These are phyloP conservation scores for Gamarada debralockiae DNA, from an alignment of 495 filamentous ascomycete genomes.

Conservation along the genomic window DNA sequence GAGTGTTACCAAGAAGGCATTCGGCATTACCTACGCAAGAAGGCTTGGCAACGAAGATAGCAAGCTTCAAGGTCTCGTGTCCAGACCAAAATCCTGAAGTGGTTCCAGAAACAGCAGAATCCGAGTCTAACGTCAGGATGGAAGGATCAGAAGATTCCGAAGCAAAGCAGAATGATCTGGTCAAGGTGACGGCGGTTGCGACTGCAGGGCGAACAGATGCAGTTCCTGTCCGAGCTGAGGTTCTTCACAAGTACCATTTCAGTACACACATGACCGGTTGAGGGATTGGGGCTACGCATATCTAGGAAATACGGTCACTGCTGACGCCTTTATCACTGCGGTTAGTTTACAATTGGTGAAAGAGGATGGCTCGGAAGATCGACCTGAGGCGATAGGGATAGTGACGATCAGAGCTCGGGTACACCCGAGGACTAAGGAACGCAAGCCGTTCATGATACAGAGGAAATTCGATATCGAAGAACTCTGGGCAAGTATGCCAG, in stretches of 20 bases:
- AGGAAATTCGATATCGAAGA: constrained; percentile 41
- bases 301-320: constrained; percentile 16
- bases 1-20: constrained; percentile 14
- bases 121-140: not conserved
- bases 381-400: not conserved
- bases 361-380: not conserved
- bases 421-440: constrained; percentile 32
- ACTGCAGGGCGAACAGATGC: not conserved
- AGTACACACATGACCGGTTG: constrained; percentile 22
- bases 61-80: constrained; percentile 10
- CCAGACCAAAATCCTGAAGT: not conserved
- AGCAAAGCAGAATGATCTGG: not conserved
- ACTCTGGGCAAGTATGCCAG: constrained; percentile 31
- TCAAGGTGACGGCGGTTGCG: too few relatives aligned
- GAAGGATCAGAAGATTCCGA: not conserved
- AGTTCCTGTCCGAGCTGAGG: not conserved
- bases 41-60: constrained; percentile 1
- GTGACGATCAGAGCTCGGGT: constrained; percentile 45
- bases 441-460: constrained; percentile 43
- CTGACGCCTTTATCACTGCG: constrained; percentile 22
- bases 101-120: constrained; percentile 8
- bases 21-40: constrained; percentile 5
- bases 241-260: constrained; percentile 12
- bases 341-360: not conserved
- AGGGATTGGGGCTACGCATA: constrained; percentile 22